A percentile compares a stretch with the other conserved stretches of the same genome.
phyloP scores from a whole-genome alignment of 2,329 filamentous ascomycete genomes.

The Cladophialophora yegresii region DNA sequence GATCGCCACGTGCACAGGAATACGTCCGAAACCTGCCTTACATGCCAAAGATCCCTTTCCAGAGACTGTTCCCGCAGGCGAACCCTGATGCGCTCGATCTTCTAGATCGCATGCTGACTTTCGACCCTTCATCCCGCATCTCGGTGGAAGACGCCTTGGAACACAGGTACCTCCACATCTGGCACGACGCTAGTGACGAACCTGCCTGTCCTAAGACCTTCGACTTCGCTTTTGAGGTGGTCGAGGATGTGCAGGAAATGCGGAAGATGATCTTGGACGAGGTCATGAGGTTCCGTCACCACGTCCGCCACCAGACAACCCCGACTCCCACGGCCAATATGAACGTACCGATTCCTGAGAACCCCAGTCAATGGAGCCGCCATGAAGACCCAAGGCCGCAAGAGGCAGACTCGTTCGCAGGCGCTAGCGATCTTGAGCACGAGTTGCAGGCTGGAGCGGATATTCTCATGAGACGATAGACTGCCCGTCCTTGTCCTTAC shows the following conservation, averaged over 20 bases:
- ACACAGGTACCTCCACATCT: constrained; percentile 94
- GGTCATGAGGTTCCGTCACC: constrained; percentile 77
- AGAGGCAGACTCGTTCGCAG: constrained; percentile 50
- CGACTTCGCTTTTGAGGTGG: constrained; percentile 97
- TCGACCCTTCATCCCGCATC: constrained; percentile 91
- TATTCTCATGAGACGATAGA: constrained; percentile 41
- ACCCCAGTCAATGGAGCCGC: constrained; percentile 56
- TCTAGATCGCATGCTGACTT: constrained; percentile 94
- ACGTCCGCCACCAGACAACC: constrained; percentile 54
- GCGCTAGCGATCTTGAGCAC: constrained; percentile 50
- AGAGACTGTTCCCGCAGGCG: constrained; percentile 83
- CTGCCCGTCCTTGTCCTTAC: neutral
- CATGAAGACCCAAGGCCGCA: constrained; percentile 66
- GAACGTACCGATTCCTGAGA: constrained; percentile 64
- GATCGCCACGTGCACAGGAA: constrained; percentile 92
- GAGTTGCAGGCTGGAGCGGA: constrained; percentile 62
- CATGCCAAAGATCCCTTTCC: constrained; percentile 93
- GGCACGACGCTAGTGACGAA: constrained; percentile 97
- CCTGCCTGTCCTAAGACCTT: constrained; percentile 90
- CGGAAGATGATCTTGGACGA: constrained; percentile 97
- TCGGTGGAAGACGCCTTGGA: constrained; percentile 93
- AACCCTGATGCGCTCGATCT: constrained; percentile 96
- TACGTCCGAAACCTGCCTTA: constrained; percentile 95
- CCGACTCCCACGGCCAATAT: constrained; percentile 38
- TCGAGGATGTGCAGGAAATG: constrained; percentile 94